Evolutionary conservation across 768 basidiomycete species (phyloP), one percentile per base, ranked within the genome.

Genomic region (Boletales sp.): DNA sequence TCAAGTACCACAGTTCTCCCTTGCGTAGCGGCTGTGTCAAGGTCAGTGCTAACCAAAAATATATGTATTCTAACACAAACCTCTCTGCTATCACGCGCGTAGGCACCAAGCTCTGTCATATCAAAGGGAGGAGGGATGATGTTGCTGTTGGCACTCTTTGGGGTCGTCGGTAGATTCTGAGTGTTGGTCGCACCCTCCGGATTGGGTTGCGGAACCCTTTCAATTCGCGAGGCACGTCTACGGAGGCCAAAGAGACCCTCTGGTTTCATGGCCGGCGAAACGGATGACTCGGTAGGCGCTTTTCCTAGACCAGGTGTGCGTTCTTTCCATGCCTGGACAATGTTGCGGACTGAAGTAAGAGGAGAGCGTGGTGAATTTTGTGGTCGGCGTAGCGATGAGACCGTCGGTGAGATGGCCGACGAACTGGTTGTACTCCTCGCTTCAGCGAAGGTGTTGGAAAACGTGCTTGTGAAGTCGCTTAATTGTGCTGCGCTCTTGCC

Each of bases 1-100:
- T 95, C 47, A 97, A 80, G 63, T 93, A 97, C 86, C 90, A 95
- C 1, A 97, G 70, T 13, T 84, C 72, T 13, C 94, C 94, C 36
- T 90, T 87, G 50, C 90, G 85, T 12, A 90, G 72, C 5, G 93
- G 92, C 94, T 95, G 61, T n/a, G 18, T 21, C 1, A 17, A 14
- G 30, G 32, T 69, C 30, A 64, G 58, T 18, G 30, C 29, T 1
- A 15, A 53, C 19, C 6, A 46, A 43, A 35, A 50, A 17, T 11
- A 40, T 14, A 5, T 1, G 10, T 5, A 27, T 27, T 27, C 15
- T 10, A 38, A 11, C 2, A 7, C 74, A 58, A 50, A 80, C 78
- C 65, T 80, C 78, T 43, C 72, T 69, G 47, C 67, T 71, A 8
- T 67, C 67, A 45, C 72, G 67, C 14, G 69, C 59, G 40, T 73